These are phyloP conservation scores for Abrus pulchellus DNA, from an alignment of 306 rosid genomes.

Conservation along the genomic window DNA sequence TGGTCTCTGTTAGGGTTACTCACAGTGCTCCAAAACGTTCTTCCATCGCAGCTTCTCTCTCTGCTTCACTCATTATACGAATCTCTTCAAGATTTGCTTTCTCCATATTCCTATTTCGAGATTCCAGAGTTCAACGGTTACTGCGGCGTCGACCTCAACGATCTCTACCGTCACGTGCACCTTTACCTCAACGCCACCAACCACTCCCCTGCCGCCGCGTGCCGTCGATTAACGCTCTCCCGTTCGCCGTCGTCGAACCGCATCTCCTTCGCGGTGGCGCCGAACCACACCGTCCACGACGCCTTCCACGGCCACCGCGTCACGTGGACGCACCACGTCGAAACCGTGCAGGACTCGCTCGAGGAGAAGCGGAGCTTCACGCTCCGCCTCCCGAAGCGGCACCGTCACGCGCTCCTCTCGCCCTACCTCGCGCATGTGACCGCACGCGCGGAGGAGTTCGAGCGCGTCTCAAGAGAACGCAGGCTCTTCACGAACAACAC, in stretches of 20 bases:
- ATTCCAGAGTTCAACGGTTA: slow-evolving; percentile 93
- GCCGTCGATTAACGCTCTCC: slow-evolving; percentile 77
- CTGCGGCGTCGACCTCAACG: slow-evolving; percentile 84
- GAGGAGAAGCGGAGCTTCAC: slow-evolving; percentile 87
- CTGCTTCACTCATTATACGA: slow-evolving; percentile 79
- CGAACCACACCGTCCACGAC: slow-evolving; percentile 83
- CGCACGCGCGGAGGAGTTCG: slow-evolving; percentile 75
- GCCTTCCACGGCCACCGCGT: slow-evolving; percentile 60
- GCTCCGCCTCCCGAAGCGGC: slow-evolving; percentile 82
- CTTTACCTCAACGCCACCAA: slow-evolving; percentile 77
- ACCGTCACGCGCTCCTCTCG: slow-evolving; percentile 68
- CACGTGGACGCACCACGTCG: slow-evolving; percentile 89
- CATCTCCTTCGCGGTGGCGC: slow-evolving; percentile 79
- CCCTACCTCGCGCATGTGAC: slow-evolving; percentile 72
- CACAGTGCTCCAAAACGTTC: slow-evolving; percentile 82
- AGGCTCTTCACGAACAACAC: slow-evolving; percentile 80
- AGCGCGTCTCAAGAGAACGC: slow-evolving; percentile 79
- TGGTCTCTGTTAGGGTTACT: slow-evolving; percentile 88
- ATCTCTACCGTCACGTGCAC: slow-evolving; percentile 84
- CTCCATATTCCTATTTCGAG: slow-evolving; percentile 81
- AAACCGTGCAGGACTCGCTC: slow-evolving; percentile 77
- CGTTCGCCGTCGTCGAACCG: slow-evolving; percentile 83
- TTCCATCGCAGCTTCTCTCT: slow-evolving; percentile 84
- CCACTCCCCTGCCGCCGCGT: slow-evolving; percentile 57
- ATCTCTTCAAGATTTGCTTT: slow-evolving; percentile 74